These are phyloP conservation scores for Symmetrospora coprosmae DNA, from an alignment of 768 basidiomycete species.

Conservation along the genomic window DNA sequence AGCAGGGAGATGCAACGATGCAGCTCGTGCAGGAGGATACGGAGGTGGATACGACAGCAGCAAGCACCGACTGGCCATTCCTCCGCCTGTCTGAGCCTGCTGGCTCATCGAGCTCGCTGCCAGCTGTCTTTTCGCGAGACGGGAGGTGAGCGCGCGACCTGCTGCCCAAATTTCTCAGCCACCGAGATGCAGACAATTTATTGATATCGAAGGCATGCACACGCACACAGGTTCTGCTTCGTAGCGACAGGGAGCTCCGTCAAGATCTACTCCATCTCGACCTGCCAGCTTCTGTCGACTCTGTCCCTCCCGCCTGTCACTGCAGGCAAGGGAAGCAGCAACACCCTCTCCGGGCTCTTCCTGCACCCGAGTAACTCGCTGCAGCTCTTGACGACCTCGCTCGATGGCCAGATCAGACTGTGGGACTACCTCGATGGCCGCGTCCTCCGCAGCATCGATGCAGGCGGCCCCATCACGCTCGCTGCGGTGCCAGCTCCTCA, in stretches of 20 bases:
- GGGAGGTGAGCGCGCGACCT: slow-evolving; percentile 50
- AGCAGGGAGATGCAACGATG: too few relatives aligned
- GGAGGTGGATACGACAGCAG: not conserved
- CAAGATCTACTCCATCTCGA: slow-evolving; percentile 66
- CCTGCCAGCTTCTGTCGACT: slow-evolving; percentile 67
- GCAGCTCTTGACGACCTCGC: slow-evolving; percentile 71
- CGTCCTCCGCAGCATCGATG: slow-evolving; percentile 57
- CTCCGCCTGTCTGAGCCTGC: not conserved
- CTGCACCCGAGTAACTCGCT: slow-evolving; percentile 74
- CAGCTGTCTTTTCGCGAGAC: slow-evolving; percentile 74
- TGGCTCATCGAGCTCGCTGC: slow-evolving; percentile 38
- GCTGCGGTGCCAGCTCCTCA: slow-evolving; percentile 57
- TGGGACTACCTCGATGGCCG: slow-evolving; percentile 88
- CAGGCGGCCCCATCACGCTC: slow-evolving; percentile 55
- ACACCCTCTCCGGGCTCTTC: slow-evolving; percentile 54
- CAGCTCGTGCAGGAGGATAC: not conserved
- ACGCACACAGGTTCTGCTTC: slow-evolving; percentile 60
- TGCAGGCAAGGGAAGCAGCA: slow-evolving; percentile 26
- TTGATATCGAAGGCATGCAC: slow-evolving; percentile 17
- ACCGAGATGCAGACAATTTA: not conserved
- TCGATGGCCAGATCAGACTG: slow-evolving; percentile 67
- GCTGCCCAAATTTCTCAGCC: not conserved
- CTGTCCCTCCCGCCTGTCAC: slow-evolving; percentile 44
- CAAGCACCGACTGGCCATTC: not conserved
- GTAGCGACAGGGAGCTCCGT: slow-evolving; percentile 64